phyloP scores from a whole-genome alignment of 1,284 basidiomycete genomes.

The Pascua sp. region DNA sequence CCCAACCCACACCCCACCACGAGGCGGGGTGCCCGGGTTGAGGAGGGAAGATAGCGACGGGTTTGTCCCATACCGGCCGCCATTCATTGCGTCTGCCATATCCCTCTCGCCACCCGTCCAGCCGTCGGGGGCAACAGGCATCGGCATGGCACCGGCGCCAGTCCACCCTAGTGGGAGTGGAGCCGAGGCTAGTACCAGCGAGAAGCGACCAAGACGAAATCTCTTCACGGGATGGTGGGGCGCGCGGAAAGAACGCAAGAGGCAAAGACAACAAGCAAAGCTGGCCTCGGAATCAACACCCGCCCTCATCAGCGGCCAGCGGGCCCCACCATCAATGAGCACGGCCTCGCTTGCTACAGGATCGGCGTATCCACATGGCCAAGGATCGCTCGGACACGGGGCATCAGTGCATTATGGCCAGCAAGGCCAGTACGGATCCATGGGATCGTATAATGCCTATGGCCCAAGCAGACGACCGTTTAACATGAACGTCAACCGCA shows the following conservation, averaged over 20 bases:
- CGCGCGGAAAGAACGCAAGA: background rate
- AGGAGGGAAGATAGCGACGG: conserved; percentile 4
- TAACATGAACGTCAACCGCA: background rate
- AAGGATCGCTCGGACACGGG: too few relatives aligned
- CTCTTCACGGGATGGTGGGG: conserved; percentile 8
- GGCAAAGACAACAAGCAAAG: conserved; percentile 1
- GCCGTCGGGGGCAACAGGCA: conserved; percentile 18
- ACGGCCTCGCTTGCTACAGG: conserved; percentile 2
- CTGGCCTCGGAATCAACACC: conserved; percentile 4
- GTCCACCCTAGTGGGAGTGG: background rate
- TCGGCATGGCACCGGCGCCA: conserved; percentile 12
- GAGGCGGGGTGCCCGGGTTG: too few relatives aligned
- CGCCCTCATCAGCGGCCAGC: background rate
- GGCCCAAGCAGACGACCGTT: too few relatives aligned
- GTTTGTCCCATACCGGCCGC: conserved; percentile 19
- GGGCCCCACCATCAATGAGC: background rate
- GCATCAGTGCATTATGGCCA: too few relatives aligned
- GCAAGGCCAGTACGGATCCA: too few relatives aligned
- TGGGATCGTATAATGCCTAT: background rate
- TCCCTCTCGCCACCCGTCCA: conserved; percentile 8
- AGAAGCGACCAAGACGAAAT: conserved; percentile 1
- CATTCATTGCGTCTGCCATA: conserved; percentile 5
- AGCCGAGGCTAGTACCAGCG: background rate
- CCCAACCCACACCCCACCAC: too few relatives aligned
- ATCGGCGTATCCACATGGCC: too few relatives aligned